Evolutionary conservation across 2,329 filamentous ascomycete genomes (phyloP), one percentile per base, ranked within the genome.

Genomic region (Fusarium xylarioides): DNA sequence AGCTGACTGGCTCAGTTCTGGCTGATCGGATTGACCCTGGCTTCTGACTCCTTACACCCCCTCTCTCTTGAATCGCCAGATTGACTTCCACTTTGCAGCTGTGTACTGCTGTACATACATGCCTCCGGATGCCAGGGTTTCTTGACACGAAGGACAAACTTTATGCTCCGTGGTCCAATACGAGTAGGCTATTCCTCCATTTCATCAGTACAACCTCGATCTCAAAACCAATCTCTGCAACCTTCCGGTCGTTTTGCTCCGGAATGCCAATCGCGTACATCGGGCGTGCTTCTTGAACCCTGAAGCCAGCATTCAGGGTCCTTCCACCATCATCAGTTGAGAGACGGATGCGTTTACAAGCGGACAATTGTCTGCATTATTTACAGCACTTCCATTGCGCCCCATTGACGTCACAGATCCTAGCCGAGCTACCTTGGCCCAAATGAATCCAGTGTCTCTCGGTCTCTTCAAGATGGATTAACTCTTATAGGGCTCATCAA

Each of bases 201-300:
- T 40, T 49, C 58, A 65, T 57, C 28, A 38, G 52, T 26, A 65
- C 63, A n/a, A 68, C 54, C 30, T 32, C 58, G 60, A 70, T 68
- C 53, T 35, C 23, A 43, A 35, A 44, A 26, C 32, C 15, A 42
- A 35, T 30, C 47, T 55, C 47, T 55, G 49, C 38, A 62, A 47
- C 28, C 66, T 42, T 66, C 62, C 74, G 76, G 75, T 64, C 63
- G 21, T 50, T 77, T 77, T 77, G 72, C 75, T 77, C 75, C 75
- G 75, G 69, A 35, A n/a, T 47, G 38, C 62, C 38, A 73, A 34
- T 61, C 40, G 53, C 44, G 46, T 56, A 55, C 62, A 28, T 43
- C n/a, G 34, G 30, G 52, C 44, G 19, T 57, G 56, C 50, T 54
- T 58, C 26, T 50, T 58, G 40, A 74, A 58, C 61, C 59, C 60